Evolutionary conservation across 345 rosid species (phyloP).

Genomic region (Citrus hindsii): DNA sequence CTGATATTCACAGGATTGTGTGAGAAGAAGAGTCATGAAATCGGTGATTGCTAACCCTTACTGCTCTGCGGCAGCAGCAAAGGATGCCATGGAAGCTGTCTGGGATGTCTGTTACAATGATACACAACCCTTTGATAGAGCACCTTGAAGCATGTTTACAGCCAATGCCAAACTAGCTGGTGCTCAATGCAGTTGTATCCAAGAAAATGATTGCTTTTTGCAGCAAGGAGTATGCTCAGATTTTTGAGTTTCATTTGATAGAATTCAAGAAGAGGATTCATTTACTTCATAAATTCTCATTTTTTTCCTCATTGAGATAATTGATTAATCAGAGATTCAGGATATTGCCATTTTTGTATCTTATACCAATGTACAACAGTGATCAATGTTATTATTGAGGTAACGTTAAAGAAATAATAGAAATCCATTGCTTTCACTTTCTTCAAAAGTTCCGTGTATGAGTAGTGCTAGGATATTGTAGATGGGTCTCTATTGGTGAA

Average conservation of each 20-base stretch:
- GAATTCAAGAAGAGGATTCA: neutral
- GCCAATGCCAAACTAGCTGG: neutral
- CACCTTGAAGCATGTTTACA: conserved; percentile 49
- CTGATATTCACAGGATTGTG: conserved; percentile 63
- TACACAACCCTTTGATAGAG: conserved; percentile 90
- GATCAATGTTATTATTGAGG: neutral
- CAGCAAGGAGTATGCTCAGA: neutral
- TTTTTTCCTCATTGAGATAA: neutral
- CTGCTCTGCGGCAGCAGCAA: conserved; percentile 79
- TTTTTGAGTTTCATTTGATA: neutral
- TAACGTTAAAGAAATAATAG: neutral
- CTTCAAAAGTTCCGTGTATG: neutral
- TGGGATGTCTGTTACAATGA: conserved; percentile 98
- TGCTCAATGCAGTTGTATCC: neutral
- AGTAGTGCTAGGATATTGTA: neutral
- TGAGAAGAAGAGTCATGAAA: conserved; percentile 81
- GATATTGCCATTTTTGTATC: neutral
- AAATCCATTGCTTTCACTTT: neutral
- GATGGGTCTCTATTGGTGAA: too few species aligned
- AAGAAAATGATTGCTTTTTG: neutral
- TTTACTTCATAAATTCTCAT: neutral
- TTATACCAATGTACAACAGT: neutral
- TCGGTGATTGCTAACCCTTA: conserved; percentile 63
- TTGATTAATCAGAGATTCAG: neutral
- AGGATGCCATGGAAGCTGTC: conserved; percentile 85